Conservation (phyloP, 192 early-diverging fungal species). For the Backusella luteola region DNA sequence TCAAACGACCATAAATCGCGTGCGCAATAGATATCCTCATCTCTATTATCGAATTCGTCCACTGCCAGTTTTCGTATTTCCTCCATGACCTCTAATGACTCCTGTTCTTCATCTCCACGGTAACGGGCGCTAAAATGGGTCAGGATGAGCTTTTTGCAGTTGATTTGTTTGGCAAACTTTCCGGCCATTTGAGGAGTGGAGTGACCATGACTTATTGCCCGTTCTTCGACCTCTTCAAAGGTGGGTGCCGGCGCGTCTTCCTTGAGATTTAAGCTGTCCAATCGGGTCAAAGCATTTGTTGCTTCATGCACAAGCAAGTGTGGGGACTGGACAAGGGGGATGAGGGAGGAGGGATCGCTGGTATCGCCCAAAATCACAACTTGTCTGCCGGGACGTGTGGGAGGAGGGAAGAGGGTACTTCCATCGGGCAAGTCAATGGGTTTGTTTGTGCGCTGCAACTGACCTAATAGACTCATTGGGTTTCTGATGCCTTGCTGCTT, state of each 20-base stretch:
- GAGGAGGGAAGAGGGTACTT: constrained; percentile 24
- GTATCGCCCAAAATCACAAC: constrained; percentile 61
- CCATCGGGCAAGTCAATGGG: constrained; percentile 48
- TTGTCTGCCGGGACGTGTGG: constrained; percentile 38
- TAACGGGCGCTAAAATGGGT: constrained; percentile 58
- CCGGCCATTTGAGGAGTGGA: constrained; percentile 60
- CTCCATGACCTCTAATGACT: constrained; percentile 46
- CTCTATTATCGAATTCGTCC: constrained; percentile 38
- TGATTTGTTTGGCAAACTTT: constrained; percentile 38
- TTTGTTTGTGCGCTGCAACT: constrained; percentile 41
- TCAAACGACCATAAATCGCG: constrained; percentile 35
- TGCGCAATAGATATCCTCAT: constrained; percentile 33
- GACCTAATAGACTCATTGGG: constrained; percentile 45
- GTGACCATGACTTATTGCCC: constrained; percentile 48
- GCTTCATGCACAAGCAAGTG: constrained; percentile 56
- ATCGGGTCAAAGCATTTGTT: constrained; percentile 47
- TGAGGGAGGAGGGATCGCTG: constrained; percentile 37
- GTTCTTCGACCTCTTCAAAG: constrained; percentile 30
- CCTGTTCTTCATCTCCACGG: constrained; percentile 44
- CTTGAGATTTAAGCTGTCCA: constrained; percentile 25
- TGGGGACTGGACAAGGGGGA: constrained; percentile 3
- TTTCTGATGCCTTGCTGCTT: constrained; percentile 36
- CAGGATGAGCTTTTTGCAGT: constrained; percentile 41
- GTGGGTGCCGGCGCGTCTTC: constrained; percentile 12
- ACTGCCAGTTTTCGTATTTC: constrained; percentile 48